Conservation (phyloP, 208 protist species). For the Wallacemonas sp. region DNA sequence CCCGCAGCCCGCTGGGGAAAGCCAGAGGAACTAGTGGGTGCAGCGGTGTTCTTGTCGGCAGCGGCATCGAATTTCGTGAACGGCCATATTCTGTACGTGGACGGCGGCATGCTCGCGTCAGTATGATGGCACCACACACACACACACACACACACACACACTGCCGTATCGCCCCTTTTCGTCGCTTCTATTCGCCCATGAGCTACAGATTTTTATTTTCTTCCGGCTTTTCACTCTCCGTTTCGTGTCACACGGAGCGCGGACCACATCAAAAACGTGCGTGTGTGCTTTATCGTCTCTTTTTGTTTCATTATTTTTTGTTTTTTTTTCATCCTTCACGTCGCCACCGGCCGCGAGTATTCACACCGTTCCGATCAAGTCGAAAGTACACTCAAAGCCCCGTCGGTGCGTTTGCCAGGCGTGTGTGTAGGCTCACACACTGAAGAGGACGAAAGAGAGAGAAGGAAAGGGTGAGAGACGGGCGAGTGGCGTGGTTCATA, state of each 20-base stretch:
- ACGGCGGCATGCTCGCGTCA: slow-evolving; percentile 27
- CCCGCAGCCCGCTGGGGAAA: slow-evolving; percentile 23
- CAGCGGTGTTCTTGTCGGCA: slow-evolving; percentile 29
- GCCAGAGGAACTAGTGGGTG: slow-evolving; percentile 27
- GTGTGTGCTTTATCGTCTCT: not conserved
- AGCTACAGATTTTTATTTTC: too few relatives aligned
- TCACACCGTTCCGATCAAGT: too few relatives aligned
- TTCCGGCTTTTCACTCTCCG: too few relatives aligned
- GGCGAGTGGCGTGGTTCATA: slow-evolving; percentile 9
- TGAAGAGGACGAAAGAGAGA: too few relatives aligned
- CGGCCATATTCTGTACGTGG: slow-evolving; percentile 23
- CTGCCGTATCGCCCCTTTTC: not conserved
- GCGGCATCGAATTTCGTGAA: slow-evolving; percentile 22
- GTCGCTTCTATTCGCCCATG: slow-evolving; percentile 4
- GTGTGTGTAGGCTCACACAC: too few relatives aligned
- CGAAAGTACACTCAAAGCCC: too few relatives aligned
- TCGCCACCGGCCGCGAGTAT: too few relatives aligned
- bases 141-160: too few relatives aligned
- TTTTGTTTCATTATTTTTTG: slow-evolving; percentile 16
- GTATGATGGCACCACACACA: slow-evolving; percentile 12
- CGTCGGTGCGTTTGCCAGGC: too few relatives aligned
- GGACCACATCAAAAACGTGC: not conserved
- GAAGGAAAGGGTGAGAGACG: too few relatives aligned
- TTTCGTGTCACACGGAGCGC: not conserved
- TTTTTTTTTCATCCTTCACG: slow-evolving; percentile 1